These are phyloP conservation scores for Populus tremula DNA, from an alignment of 345 rosid species.

Conservation along the genomic window DNA sequence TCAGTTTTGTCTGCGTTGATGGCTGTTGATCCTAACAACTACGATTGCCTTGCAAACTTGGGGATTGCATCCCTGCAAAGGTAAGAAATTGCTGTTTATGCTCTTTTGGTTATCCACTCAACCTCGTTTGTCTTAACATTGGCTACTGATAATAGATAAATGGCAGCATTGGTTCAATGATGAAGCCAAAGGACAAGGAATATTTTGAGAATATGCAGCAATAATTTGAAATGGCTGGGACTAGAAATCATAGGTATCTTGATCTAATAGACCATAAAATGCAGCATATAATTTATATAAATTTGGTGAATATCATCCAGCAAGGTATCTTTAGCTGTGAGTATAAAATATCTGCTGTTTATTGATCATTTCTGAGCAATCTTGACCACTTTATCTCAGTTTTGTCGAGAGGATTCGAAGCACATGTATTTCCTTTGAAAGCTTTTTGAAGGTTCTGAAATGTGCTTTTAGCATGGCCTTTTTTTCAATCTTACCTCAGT, in stretches of 20 bases:
- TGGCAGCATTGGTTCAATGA: not conserved
- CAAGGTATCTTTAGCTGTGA: not conserved
- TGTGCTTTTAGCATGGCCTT: not conserved
- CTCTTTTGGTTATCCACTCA: not conserved
- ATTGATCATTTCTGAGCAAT: not conserved
- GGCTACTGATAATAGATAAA: not conserved
- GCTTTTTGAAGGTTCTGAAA: not conserved
- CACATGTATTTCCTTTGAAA: not conserved
- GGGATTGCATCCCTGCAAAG: conserved; percentile 88
- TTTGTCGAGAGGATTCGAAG: no score
- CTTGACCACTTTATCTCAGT: not conserved
- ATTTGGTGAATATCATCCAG: not conserved
- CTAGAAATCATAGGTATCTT: not conserved
- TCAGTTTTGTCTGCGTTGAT: conserved; percentile 68
- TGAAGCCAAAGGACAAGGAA: not conserved
- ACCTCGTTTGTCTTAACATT: not conserved
- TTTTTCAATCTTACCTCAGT: not conserved
- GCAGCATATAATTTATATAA: not conserved
- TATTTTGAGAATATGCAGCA: not conserved
- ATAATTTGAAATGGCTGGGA: not conserved
- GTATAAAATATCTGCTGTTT: not conserved
- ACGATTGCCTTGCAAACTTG: conserved; percentile 87
- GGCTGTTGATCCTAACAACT: conserved; percentile 61
- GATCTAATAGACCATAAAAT: not conserved
- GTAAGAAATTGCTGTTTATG: conserved; percentile 30